Evolutionary conservation across 306 rosid species (phyloP).

Genomic region (Vicia faba): DNA sequence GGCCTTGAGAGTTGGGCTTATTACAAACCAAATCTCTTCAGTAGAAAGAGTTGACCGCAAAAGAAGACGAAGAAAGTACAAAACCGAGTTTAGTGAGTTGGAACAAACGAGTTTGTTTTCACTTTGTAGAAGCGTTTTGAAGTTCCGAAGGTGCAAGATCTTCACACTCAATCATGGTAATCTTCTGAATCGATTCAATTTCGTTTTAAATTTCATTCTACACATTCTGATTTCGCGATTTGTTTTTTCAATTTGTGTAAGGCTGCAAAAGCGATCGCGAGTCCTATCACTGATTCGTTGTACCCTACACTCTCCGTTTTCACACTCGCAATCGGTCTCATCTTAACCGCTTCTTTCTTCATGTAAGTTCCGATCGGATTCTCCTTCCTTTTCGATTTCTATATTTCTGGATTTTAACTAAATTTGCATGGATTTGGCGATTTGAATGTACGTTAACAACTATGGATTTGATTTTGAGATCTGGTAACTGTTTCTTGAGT

Average conservation of each 20-base stretch:
- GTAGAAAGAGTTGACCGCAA: slow-evolving; percentile 15
- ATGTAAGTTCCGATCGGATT: slow-evolving; percentile 62
- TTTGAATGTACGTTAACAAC: neutral
- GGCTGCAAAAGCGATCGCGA: slow-evolving; percentile 85
- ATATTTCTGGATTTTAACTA: neutral
- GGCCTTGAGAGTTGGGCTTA: slow-evolving; percentile 20
- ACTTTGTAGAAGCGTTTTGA: neutral
- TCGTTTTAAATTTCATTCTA: neutral
- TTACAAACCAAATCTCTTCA: neutral
- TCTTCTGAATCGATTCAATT: slow-evolving; percentile 6
- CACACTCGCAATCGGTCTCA: slow-evolving; percentile 78
- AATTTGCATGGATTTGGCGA: neutral
- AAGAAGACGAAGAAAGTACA: neutral
- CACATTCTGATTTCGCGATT: slow-evolving; percentile 3
- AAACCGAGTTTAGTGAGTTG: neutral
- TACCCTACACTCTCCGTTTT: slow-evolving; percentile 83
- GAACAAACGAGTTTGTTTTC: neutral
- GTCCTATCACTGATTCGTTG: slow-evolving; percentile 84
- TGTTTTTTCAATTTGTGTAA: slow-evolving; percentile 9
- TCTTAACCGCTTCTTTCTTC: slow-evolving; percentile 90
- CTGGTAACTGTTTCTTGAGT: neutral
- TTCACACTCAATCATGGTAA: slow-evolving; percentile 38
- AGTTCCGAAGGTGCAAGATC: slow-evolving; percentile 36
- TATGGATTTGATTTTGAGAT: neutral
- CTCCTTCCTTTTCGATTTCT: neutral